Base-by-base conservation (phyloP, 768 basidiomycete species). In the Postia placenta region DNA sequence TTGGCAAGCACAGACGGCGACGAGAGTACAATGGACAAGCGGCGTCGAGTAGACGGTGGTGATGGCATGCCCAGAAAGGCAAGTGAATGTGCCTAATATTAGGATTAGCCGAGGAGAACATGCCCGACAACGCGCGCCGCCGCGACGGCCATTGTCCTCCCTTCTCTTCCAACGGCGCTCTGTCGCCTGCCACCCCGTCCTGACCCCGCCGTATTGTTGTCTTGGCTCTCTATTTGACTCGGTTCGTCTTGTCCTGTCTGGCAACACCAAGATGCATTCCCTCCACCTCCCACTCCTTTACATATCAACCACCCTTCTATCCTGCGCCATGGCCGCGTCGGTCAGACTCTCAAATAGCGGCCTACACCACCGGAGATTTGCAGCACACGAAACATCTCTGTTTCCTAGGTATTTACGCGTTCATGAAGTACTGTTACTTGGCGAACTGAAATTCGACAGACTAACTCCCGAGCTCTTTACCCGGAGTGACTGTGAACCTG, bases 401-500 rank as follows among this genome's bases (percentile, higher is more conserved):
- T 49, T 49, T n/a, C 11, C 48, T 1, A 49, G 48, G 48, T 49
- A 17, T 35, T 30, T 37, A 9, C 19, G 17, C 20, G 40, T 4
- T 23, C 7, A 39, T 7, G 3, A n/a, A 19, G 27, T 14, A n/a
- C 30, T 4, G 7, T 7, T 11, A 17, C 24, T 17, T 38, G 2
- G 17, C 24, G 4, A 17, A 44, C 4, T 24, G 15, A 9, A 19
- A 35, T 23, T 11, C 26, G 11, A 35, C 14, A 53, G 49, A 39
- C 11, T 33, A 2, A 2, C 48, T 5, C 5, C 38, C 4, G 46
- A 30, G 9, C 14, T 59, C 17, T 47, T 56, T 20, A 38, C 55
- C 14, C 59, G 63, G 11, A 59, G 38, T 20, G 56, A 56, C 17
- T 69, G 67, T 53, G 58, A 66, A 22, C 47, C 67, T n/a, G 70